Base-by-base conservation (phyloP, 768 basidiomycete species). In the Suillus subalutaceus region DNA sequence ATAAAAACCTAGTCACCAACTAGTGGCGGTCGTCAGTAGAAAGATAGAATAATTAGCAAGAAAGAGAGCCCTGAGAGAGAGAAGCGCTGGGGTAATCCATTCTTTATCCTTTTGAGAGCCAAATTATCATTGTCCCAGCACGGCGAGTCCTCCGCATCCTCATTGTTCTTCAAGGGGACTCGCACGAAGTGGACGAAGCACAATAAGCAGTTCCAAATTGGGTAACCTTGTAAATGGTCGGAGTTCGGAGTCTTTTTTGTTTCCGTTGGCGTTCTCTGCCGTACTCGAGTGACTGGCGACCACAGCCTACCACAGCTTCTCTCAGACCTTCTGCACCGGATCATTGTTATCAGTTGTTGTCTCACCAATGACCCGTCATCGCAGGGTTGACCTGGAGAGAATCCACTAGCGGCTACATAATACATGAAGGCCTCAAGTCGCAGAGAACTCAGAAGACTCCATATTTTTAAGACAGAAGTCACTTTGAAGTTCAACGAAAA, bases 151-250 rank as follows among this genome's bases (percentile, higher is more conserved):
- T 35, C 59, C 64, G 23, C 7, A 15, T 66, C 38, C 52, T 66
- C 76, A 77, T 76, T 76, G 76, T 76, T 77, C 69, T 66, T n/a
- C 37, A 18, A 53, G 30, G 4, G 53, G 52, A 53, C 2, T 44
- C 16, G 37, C 1, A 37, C n/a, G 48, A 23, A 7, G 20, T 6
- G 20, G 35, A 56, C 55, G 32, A 56, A 56, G 38, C 62, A 76
- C 75, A 76, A 76, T 77, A 76, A 77, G 59, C 40, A 69, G 44
- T 71, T 67, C 74, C 65, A 32, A 75, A 68, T 55, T 58, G 23
- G 73, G 63, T 53, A 32, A 23, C 26, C 23, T 60, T 60, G 59
- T 60, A 30, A 40, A 18, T 20, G 6, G 10, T 60, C 52, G 48
- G 48, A 50, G 48, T 26, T 50, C 23, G 23, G 23, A 50, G n/a